phyloP scores from a whole-genome alignment of 208 protist genomes.

The Leishmania guyanensis region DNA sequence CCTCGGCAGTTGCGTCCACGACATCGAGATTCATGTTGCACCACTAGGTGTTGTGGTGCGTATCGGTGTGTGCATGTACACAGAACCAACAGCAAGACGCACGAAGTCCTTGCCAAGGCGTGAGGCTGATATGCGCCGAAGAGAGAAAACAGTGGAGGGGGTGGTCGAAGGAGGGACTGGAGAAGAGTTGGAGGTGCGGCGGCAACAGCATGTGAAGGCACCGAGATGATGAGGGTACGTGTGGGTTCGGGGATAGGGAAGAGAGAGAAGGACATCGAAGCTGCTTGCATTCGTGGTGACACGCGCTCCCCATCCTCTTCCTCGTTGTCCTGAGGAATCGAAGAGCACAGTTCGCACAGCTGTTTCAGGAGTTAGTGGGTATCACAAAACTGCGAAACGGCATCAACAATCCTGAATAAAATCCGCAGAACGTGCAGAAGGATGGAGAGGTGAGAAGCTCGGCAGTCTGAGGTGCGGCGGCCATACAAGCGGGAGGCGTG shows the following conservation, averaged over 20 bases:
- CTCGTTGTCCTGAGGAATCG: background rate
- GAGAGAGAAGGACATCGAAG: background rate
- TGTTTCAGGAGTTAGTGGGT: background rate
- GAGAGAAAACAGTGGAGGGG: background rate
- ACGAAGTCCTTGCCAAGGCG: background rate
- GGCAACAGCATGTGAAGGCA: background rate
- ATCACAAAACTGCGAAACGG: background rate
- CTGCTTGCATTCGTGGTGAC: background rate
- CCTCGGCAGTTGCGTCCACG: constrained; percentile 80
- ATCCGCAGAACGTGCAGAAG: background rate
- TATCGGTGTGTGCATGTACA: background rate
- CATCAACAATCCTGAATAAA: background rate
- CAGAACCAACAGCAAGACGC: background rate
- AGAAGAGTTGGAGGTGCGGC: background rate
- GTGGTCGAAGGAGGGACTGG: background rate
- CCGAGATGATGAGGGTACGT: background rate
- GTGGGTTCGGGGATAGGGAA: background rate
- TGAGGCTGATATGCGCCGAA: background rate
- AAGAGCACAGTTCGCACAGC: background rate
- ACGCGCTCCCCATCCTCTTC: background rate
- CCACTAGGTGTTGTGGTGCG: background rate
- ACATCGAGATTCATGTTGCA: constrained; percentile 59
- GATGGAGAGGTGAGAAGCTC: background rate
- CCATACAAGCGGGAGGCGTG: background rate
- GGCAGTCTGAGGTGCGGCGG: background rate